These are phyloP conservation scores for Lyophyllum atratum DNA, from an alignment of 768 basidiomycete genomes.

Conservation along the genomic window DNA sequence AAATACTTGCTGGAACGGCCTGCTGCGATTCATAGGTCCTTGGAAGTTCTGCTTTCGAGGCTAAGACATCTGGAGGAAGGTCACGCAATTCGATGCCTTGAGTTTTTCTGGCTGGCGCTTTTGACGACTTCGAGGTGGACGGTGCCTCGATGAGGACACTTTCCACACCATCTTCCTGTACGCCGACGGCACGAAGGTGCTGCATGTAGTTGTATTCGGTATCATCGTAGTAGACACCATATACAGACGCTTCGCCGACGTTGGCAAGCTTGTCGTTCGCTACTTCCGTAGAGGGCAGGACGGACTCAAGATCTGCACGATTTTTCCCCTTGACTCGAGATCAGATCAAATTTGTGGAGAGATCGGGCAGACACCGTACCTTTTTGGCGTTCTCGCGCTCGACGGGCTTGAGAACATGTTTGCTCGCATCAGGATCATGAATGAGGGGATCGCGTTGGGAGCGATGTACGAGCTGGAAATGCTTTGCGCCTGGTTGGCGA, in stretches of 20 bases:
- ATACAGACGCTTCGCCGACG: slow-evolving; percentile 84
- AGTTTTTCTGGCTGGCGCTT: slow-evolving; percentile 28
- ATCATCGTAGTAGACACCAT: slow-evolving; percentile 95
- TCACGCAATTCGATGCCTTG: slow-evolving; percentile 48
- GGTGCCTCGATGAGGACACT: slow-evolving; percentile 83
- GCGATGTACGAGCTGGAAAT: slow-evolving; percentile 96
- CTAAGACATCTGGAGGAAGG: slow-evolving; percentile 69
- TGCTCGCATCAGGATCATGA: slow-evolving; percentile 86
- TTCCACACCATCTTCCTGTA: slow-evolving; percentile 80
- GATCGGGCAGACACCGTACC: slow-evolving; percentile 31
- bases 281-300: slow-evolving; percentile 50
- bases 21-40: slow-evolving; percentile 75
- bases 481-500: slow-evolving; percentile 84
- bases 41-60: slow-evolving; percentile 75
- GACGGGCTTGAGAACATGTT: slow-evolving; percentile 87
- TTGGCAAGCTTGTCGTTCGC: slow-evolving; percentile 50
- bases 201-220: slow-evolving; percentile 98
- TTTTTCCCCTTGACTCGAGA: slow-evolving; percentile 67
- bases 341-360: slow-evolving; percentile 16
- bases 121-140: slow-evolving; percentile 32
- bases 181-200: slow-evolving; percentile 81
- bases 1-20: slow-evolving; percentile 77
- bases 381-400: slow-evolving; percentile 73
- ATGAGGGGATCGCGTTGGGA: slow-evolving; percentile 95
- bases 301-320: slow-evolving; percentile 74